Evolutionary conservation across 257 asterid species (phyloP).

Genomic region (Pogostemon cablin): DNA sequence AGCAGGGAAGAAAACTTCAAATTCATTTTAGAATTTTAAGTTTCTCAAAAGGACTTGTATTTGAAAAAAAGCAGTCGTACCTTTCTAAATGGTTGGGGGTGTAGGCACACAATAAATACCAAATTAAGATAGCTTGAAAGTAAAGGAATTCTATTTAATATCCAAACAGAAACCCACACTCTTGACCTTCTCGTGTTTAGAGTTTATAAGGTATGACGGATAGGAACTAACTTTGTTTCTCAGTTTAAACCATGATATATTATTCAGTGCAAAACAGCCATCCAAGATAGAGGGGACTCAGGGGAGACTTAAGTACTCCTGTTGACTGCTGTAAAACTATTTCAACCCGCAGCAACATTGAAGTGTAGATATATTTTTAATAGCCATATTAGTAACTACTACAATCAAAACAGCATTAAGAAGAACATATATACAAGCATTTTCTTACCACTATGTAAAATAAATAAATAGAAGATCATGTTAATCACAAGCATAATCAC

Average conservation of each 20-base stretch:
- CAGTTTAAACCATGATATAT: constrained; percentile 15
- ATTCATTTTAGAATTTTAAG: no score
- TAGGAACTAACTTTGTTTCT: not conserved
- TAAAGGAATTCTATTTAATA: no score
- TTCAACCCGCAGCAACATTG: constrained; percentile 10
- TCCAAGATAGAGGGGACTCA: not conserved
- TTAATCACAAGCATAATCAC: constrained; percentile 24
- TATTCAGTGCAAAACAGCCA: constrained; percentile 20
- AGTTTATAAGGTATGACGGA: not conserved
- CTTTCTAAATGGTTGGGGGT: no score
- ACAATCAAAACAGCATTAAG: constrained; percentile 15
- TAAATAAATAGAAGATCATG: constrained; percentile 18
- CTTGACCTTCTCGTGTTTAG: not conserved
- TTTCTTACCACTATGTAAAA: constrained; percentile 17
- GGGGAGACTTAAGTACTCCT: constrained; percentile 11
- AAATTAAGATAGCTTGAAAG: no score
- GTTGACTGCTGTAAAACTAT: not conserved
- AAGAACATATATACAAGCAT: constrained; percentile 6
- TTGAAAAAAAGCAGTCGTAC: constrained; percentile 1
- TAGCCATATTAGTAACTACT: not conserved
- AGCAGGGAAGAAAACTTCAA: not conserved
- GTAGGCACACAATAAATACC: no score
- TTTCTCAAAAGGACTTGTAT: not conserved
- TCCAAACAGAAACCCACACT: constrained; percentile 1
- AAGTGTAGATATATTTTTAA: constrained; percentile 7